Evolutionary conservation across 2,329 filamentous ascomycete species (phyloP).

Genomic region (Fusarium marasasianum): DNA sequence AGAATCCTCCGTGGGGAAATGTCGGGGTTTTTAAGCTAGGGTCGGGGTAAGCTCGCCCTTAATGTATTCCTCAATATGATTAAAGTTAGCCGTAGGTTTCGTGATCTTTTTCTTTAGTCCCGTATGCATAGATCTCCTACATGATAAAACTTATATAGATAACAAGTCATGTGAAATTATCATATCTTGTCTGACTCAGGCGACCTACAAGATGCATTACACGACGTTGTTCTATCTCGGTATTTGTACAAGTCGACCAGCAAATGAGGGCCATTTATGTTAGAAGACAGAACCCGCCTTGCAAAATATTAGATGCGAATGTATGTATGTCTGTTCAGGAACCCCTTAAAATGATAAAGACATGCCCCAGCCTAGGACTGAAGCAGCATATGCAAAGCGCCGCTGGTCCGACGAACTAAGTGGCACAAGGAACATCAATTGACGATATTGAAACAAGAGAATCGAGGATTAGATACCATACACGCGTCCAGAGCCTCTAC

Average conservation of each 20-base stretch:
- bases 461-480: slow-evolving; percentile 41
- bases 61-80: neutral
- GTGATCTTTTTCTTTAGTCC: neutral
- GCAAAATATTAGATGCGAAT: neutral
- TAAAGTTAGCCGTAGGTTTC: neutral
- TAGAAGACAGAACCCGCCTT: neutral
- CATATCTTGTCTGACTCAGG: neutral
- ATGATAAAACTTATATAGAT: neutral
- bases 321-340: neutral
- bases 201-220: slow-evolving; percentile 10
- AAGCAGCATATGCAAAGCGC: neutral
- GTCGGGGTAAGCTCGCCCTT: slow-evolving; percentile 26
- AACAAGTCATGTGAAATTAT: neutral
- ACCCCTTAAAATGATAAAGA: neutral
- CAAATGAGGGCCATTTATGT: neutral
- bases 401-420: neutral
- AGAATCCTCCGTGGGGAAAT: slow-evolving; percentile 34
- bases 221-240: neutral
- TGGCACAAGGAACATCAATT: neutral
- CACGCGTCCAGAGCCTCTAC: slow-evolving; percentile 37
- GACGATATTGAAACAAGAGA: slow-evolving; percentile 17
- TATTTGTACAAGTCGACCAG: neutral
- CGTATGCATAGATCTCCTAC: slow-evolving; percentile 1
- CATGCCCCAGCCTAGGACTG: neutral
- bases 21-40: slow-evolving; percentile 32